Evolutionary conservation across 495 filamentous ascomycete species (phyloP).

Genomic region (Cladorrhinum samala): DNA sequence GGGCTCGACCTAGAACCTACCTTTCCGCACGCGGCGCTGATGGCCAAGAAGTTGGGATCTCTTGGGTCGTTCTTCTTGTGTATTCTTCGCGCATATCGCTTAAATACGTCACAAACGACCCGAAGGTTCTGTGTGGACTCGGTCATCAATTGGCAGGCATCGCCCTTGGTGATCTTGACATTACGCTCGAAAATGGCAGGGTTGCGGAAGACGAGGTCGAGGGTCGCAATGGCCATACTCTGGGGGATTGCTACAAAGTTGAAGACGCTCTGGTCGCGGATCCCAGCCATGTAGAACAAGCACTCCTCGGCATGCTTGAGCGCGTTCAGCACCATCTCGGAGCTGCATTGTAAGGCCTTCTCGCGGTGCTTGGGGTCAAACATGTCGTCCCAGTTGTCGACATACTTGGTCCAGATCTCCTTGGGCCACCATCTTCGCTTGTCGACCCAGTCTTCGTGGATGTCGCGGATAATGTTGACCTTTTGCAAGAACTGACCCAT

Average conservation of each 20-base stretch:
- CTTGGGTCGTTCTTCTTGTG: constrained; percentile 90
- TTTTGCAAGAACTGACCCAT: constrained; percentile 98
- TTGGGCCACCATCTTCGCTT: constrained; percentile 87
- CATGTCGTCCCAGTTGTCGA: constrained; percentile 80
- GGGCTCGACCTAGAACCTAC: constrained; percentile 40
- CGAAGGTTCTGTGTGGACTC: constrained; percentile 85
- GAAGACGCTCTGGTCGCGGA: constrained; percentile 98
- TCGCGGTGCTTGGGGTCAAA: constrained; percentile 76
- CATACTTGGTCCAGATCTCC: constrained; percentile 94
- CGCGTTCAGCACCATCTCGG: constrained; percentile 89
- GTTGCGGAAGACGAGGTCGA: constrained; percentile 90
- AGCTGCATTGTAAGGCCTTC: constrained; percentile 78
- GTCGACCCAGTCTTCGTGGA: constrained; percentile 84
- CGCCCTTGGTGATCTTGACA: constrained; percentile 93
- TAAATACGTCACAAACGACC: constrained; percentile 73
- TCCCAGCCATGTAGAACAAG: constrained; percentile 92
- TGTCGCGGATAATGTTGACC: constrained; percentile 96
- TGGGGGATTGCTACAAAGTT: constrained; percentile 99
- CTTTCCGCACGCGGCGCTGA: constrained; percentile 84
- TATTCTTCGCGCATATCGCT: constrained; percentile 68
- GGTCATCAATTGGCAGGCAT: constrained; percentile 86
- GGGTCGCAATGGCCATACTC: constrained; percentile 92
- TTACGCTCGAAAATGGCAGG: constrained; percentile 79
- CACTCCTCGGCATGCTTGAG: constrained; percentile 86
- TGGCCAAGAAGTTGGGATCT: constrained; percentile 90